These are phyloP conservation scores for Ganoderma lingzhi DNA, from an alignment of 1,284 basidiomycete species.

Conservation along the genomic window DNA sequence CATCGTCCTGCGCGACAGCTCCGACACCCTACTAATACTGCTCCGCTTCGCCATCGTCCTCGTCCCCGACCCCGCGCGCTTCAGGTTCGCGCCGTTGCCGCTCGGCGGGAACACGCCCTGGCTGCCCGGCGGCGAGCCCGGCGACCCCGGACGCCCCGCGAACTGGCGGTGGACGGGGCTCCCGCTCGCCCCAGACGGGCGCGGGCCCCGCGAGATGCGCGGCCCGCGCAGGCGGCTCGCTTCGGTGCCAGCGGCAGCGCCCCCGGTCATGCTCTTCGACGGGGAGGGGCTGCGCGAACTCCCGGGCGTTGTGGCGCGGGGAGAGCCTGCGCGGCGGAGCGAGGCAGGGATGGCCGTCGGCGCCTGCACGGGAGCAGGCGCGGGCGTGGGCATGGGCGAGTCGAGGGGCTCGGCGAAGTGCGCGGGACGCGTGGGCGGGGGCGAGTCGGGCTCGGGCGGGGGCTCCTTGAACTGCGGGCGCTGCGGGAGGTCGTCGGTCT, in stretches of 20 bases:
- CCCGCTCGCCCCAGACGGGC: conserved; percentile 60
- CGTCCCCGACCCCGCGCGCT: conserved; percentile 39
- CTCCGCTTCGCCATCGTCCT: conserved; percentile 43
- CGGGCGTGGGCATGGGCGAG: conserved; percentile 29
- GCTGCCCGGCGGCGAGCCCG: conserved; percentile 36
- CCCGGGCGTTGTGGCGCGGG: conserved; percentile 37
- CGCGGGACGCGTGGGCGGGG: conserved; percentile 34
- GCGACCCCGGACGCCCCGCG: conserved; percentile 37
- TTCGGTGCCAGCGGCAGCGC: conserved; percentile 49
- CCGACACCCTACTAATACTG: conserved; percentile 54
- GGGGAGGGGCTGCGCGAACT: conserved; percentile 51
- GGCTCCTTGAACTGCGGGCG: conserved; percentile 62
- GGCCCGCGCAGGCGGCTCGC: conserved; percentile 61
- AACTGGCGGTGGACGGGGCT: conserved; percentile 60
- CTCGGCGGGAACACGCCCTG: conserved; percentile 24
- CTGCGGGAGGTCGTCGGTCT: conserved; percentile 49
- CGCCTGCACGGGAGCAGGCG: conserved; percentile 32
- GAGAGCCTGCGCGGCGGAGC: conserved; percentile 42
- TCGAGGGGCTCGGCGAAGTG: conserved; percentile 42
- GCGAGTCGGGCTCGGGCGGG: conserved; percentile 44
- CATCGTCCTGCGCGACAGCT: conserved; percentile 78
- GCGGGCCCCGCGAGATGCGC: conserved; percentile 55
- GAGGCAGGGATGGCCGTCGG: conserved; percentile 53
- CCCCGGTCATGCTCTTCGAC: conserved; percentile 44
- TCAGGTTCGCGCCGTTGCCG: conserved; percentile 25